phyloP scores from a whole-genome alignment of 176 grass and related monocot genomes.

The Carex cristatella region DNA sequence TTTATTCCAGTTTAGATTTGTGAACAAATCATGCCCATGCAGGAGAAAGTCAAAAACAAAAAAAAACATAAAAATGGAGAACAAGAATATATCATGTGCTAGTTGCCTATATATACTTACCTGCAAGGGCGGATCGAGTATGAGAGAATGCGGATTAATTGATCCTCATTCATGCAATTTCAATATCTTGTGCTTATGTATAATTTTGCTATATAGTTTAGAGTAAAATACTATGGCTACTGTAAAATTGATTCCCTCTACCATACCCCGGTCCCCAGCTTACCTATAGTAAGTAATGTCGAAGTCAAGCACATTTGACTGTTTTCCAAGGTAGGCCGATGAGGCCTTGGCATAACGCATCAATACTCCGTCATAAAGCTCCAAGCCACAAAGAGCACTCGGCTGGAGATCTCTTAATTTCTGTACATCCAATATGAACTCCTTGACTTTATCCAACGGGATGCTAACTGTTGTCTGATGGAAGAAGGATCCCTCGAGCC shows the following conservation, averaged over 20 bases:
- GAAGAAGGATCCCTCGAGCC: slow-evolving; percentile 31
- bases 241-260: background rate
- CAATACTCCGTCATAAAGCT: slow-evolving; percentile 48
- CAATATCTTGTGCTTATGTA: too few relatives aligned
- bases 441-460: slow-evolving; percentile 20
- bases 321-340: slow-evolving; percentile 41
- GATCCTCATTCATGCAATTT: too few relatives aligned
- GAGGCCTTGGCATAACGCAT: slow-evolving; percentile 42
- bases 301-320: slow-evolving; percentile 36
- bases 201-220: too few relatives aligned
- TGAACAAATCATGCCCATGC: too few relatives aligned
- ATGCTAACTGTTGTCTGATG: slow-evolving; percentile 48
- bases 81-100: background rate
- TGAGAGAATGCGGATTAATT: too few relatives aligned
- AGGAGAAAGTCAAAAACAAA: too few relatives aligned
- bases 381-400: background rate
- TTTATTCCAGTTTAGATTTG: too few relatives aligned
- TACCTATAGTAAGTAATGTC: slow-evolving; percentile 48
- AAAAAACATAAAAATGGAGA: too few relatives aligned
- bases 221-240: too few relatives aligned
- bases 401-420: slow-evolving; percentile 43
- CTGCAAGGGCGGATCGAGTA: too few relatives aligned
- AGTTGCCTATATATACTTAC: too few relatives aligned
- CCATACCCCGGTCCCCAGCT: background rate
- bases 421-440: slow-evolving; percentile 47